Conservation (phyloP, 176 grass and related monocot genomes). For the Avena sativa region DNA sequence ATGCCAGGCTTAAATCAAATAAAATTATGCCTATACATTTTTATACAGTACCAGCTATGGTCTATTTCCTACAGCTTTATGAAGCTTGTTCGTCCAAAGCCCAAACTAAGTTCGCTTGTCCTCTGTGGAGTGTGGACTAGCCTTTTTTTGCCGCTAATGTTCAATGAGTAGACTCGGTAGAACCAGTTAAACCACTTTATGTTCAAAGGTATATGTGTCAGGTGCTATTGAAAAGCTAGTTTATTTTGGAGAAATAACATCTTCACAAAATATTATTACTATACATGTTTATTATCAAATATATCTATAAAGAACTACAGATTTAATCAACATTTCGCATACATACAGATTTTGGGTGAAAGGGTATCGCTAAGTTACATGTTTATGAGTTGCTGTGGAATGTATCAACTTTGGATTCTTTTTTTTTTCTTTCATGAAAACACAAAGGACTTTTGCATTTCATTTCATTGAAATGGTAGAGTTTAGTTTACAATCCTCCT, state of each 20-base stretch:
- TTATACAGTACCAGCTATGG: not conserved
- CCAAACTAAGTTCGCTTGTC: not conserved
- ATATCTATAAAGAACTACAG: not conserved
- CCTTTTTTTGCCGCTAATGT: constrained; percentile 13
- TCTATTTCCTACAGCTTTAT: not conserved
- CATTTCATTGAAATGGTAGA: too few species aligned
- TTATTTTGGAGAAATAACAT: constrained; percentile 2
- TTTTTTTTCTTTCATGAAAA: too few species aligned
- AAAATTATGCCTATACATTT: constrained; percentile 6
- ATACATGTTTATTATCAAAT: not conserved
- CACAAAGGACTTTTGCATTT: too few species aligned
- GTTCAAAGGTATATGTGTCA: constrained; percentile 17
- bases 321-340: not conserved
- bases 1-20: constrained; percentile 1
- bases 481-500: too few species aligned
- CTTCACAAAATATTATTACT: not conserved
- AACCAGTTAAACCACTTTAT: constrained; percentile 6
- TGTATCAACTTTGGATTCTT: not conserved
- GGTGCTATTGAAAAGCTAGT: not conserved
- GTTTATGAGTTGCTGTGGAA: not conserved
- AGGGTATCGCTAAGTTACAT: not conserved
- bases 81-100: not conserved
- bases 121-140: not conserved
- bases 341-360: not conserved
- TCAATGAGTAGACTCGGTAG: not conserved